Percentiles rank a stretch among this genome's conserved stretches.
Conservation (phyloP, 2,329 filamentous ascomycete genomes). For the Colletotrichum scovillei region DNA sequence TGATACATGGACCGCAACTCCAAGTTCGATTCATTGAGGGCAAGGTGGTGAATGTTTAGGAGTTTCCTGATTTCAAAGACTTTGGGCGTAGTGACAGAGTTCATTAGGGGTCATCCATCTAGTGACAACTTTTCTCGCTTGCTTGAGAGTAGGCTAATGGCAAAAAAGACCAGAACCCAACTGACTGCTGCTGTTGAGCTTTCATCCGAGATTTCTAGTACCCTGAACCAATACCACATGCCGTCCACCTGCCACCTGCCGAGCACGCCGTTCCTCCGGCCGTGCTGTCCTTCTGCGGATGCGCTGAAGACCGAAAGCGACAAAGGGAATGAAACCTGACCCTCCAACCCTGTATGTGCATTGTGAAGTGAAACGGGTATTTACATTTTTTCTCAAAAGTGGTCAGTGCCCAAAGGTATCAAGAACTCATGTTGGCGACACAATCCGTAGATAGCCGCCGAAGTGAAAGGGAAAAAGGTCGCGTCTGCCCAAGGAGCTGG, state of each 20-base stretch:
- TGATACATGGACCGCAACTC: not conserved
- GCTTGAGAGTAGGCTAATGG: constrained; percentile 2
- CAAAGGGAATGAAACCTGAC: constrained; percentile 7
- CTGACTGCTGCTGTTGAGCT: not conserved
- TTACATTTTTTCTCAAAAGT: constrained; percentile 28
- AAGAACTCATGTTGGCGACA: constrained; percentile 24
- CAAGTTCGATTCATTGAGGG: not conserved
- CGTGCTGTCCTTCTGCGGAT: constrained; percentile 11
- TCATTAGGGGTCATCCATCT: constrained; percentile 26
- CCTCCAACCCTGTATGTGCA: constrained; percentile 16
- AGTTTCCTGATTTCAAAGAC: not conserved
- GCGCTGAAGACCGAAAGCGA: constrained; percentile 6
- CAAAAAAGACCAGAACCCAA: not conserved
- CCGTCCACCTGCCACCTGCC: constrained; percentile 1
- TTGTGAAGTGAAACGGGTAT: constrained; percentile 30
- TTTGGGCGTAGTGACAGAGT: not conserved
- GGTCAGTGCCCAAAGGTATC: constrained; percentile 33
- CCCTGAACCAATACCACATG: constrained; percentile 12
- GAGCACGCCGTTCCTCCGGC: constrained; percentile 15
- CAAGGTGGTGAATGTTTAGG: not conserved
- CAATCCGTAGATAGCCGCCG: constrained; percentile 12
- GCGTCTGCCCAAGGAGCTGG: constrained; percentile 28
- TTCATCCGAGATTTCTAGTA: constrained; percentile 19
- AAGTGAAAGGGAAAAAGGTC: not conserved
- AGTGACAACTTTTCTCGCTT: constrained; percentile 28